Evolutionary conservation across 2,329 filamentous ascomycete genomes (phyloP).

Genomic region (Trichophyton schoenleinii): DNA sequence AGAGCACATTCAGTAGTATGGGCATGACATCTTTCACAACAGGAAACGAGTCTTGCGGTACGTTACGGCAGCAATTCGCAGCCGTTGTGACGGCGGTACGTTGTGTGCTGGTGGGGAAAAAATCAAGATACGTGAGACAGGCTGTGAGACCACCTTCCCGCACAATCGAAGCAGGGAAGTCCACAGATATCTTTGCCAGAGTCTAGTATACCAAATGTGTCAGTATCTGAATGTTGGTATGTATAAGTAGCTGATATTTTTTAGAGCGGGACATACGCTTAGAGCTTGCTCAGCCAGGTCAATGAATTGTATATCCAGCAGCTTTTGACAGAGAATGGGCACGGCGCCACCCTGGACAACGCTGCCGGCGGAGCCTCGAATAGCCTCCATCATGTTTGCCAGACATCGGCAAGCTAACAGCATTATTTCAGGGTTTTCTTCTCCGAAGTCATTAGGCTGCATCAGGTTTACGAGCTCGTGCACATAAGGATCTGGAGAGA

Average conservation of each 20-base stretch:
- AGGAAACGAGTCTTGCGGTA: conserved; percentile 82
- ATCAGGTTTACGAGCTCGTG: conserved; percentile 88
- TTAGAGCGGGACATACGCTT: conserved; percentile 43
- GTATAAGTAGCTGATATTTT: background rate
- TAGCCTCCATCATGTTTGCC: conserved; percentile 93
- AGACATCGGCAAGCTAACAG: conserved; percentile 88
- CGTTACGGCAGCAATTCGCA: conserved; percentile 95
- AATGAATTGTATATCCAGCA: conserved; percentile 93
- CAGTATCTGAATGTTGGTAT: background rate
- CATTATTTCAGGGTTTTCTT: conserved; percentile 95
- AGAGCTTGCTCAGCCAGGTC: conserved; percentile 93
- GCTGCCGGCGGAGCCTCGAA: conserved; percentile 83
- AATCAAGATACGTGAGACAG: conserved; percentile 92
- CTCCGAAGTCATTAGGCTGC: conserved; percentile 75
- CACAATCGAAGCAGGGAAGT: conserved; percentile 90
- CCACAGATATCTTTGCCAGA: conserved; percentile 90
- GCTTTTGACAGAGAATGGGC: conserved; percentile 83
- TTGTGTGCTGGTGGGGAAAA: conserved; percentile 94
- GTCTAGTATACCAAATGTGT: conserved; percentile 39
- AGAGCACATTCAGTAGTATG: conserved; percentile 76
- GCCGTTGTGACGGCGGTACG: conserved; percentile 93
- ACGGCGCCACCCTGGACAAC: conserved; percentile 97
- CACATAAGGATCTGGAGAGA: conserved; percentile 85
- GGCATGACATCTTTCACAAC: conserved; percentile 95
- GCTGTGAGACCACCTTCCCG: conserved; percentile 89